Conservation (phyloP, 192 early-diverging fungal species). For the Coemansia sp. region DNA sequence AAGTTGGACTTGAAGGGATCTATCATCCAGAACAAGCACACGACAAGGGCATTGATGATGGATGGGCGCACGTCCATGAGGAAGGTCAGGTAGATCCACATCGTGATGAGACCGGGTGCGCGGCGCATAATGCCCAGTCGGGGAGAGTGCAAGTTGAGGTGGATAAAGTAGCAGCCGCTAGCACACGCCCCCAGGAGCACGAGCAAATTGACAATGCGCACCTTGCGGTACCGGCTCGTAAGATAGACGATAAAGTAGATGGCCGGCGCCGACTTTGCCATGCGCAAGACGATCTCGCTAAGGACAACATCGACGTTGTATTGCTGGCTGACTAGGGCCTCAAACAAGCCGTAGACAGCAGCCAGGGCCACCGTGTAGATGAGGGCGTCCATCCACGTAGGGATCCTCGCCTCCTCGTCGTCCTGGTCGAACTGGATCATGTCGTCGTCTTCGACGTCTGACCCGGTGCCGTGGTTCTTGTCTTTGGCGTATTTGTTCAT, state of each 20-base stretch:
- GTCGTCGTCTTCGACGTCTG: slow-evolving; percentile 30
- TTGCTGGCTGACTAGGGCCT: slow-evolving; percentile 56
- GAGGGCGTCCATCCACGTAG: slow-evolving; percentile 40
- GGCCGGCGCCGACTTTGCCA: slow-evolving; percentile 42
- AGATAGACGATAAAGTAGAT: slow-evolving; percentile 65
- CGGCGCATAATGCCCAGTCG: slow-evolving; percentile 73
- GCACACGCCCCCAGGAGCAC: slow-evolving; percentile 57
- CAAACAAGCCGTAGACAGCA: slow-evolving; percentile 46
- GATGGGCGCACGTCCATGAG: slow-evolving; percentile 45
- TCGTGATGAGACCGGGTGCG: slow-evolving; percentile 70
- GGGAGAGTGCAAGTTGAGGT: slow-evolving; percentile 65
- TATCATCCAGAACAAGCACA: slow-evolving; percentile 33
- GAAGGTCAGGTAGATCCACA: slow-evolving; percentile 64
- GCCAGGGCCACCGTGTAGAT: slow-evolving; percentile 41
- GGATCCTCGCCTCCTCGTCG: slow-evolving; percentile 15
- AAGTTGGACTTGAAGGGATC: slow-evolving; percentile 36
- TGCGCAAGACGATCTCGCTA: slow-evolving; percentile 26
- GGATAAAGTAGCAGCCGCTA: slow-evolving; percentile 66
- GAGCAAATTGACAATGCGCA: slow-evolving; percentile 48
- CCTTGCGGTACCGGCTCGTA: slow-evolving; percentile 59
- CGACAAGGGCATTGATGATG: slow-evolving; percentile 30
- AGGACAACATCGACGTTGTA: slow-evolving; percentile 41
- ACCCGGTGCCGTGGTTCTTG: slow-evolving; percentile 22
- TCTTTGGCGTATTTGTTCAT: slow-evolving; percentile 36
- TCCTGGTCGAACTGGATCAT: slow-evolving; percentile 3